phyloP scores from a whole-genome alignment of 495 filamentous ascomycete genomes.

The Echria macrotheca region DNA sequence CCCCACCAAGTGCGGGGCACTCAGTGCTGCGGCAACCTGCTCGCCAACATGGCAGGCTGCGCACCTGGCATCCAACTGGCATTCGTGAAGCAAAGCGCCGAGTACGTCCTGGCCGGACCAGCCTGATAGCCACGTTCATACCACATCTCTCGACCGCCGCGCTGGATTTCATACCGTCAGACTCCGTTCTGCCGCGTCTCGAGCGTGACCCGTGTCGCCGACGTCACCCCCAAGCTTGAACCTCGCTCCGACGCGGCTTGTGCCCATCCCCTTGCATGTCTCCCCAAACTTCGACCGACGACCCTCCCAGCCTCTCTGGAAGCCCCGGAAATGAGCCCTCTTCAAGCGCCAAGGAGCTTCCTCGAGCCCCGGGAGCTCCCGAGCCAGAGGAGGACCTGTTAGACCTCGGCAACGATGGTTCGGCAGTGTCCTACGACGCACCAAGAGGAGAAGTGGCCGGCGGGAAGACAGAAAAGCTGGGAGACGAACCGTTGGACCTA shows the following conservation, averaged over 20 bases:
- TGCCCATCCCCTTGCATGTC: conserved; percentile 28
- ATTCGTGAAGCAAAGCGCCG: no score
- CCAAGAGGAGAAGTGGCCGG: background rate
- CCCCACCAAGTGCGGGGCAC: conserved; percentile 2
- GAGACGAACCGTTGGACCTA: conserved; percentile 28
- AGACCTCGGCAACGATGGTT: conserved; percentile 6
- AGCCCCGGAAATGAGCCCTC: conserved; percentile 11
- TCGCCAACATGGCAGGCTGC: background rate
- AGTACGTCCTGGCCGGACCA: conserved; percentile 6
- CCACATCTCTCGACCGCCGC: background rate
- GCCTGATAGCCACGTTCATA: background rate
- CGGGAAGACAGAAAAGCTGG: conserved; percentile 6
- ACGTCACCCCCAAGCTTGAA: background rate
- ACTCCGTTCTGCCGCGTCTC: no score
- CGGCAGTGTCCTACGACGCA: no score
- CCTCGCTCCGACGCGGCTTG: no score
- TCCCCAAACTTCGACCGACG: conserved; percentile 22
- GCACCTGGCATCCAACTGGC: no score
- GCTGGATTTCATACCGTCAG: no score
- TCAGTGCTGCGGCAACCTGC: no score
- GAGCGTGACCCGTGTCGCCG: background rate
- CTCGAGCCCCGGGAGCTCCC: conserved; percentile 7
- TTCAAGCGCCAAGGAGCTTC: conserved; percentile 10
- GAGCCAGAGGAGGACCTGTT: conserved; percentile 15
- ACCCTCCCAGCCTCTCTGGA: conserved; percentile 19